Evolutionary conservation across 1,284 basidiomycete species (phyloP).

Genomic region (Exobasidium rhododendri): DNA sequence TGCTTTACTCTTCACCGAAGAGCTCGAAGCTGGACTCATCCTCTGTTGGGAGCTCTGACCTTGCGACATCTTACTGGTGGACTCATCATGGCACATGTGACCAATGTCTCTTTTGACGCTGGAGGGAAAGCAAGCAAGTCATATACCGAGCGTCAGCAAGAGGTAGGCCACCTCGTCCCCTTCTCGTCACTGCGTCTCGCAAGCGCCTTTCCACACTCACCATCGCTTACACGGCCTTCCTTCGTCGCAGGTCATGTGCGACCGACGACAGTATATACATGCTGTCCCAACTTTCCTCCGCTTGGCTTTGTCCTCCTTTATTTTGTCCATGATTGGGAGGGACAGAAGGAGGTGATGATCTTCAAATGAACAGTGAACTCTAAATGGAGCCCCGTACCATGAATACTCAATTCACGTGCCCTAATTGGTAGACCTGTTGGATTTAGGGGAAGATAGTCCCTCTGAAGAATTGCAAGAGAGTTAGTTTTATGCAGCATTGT

Average conservation of each 20-base stretch:
- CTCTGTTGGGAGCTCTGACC: background rate
- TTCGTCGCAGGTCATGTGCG: slow-evolving; percentile 65
- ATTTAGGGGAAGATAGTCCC: too few relatives aligned
- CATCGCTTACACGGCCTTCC: slow-evolving; percentile 56
- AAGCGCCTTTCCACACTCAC: slow-evolving; percentile 17
- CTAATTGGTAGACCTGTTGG: too few relatives aligned
- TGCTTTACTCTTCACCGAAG: background rate
- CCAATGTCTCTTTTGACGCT: slow-evolving; percentile 57
- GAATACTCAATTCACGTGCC: too few relatives aligned
- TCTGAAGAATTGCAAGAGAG: too few relatives aligned
- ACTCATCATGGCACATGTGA: slow-evolving; percentile 54
- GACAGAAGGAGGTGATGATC: too few relatives aligned
- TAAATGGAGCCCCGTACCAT: too few relatives aligned
- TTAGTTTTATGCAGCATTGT: too few relatives aligned
- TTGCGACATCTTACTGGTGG: slow-evolving; percentile 19
- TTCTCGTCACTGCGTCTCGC: too few relatives aligned
- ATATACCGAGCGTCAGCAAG: too few relatives aligned
- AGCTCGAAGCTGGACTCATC: background rate
- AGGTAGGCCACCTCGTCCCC: too few relatives aligned
- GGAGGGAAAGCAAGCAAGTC: background rate
- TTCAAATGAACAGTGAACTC: too few relatives aligned
- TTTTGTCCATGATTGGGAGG: background rate
- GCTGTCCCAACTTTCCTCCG: slow-evolving; percentile 59
- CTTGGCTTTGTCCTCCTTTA: slow-evolving; percentile 15
- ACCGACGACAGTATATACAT: slow-evolving; percentile 85